Evolutionary conservation across 2,329 filamentous ascomycete genomes (phyloP), one percentile per base, ranked within the genome.

Genomic region (Sarocladium strictum): DNA sequence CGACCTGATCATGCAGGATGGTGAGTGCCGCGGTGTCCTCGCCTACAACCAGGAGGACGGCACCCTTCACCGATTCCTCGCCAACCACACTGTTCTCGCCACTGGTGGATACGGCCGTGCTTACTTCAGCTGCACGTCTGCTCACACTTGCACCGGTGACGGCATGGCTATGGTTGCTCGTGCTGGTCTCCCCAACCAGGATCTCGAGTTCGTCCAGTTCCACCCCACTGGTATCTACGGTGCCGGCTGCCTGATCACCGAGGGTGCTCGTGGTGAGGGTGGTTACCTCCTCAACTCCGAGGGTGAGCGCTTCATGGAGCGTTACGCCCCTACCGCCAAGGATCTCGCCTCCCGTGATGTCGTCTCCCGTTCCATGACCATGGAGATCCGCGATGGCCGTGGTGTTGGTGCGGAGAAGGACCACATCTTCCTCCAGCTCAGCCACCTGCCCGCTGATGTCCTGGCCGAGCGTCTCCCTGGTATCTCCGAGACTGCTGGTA

Each of bases 191-290:
- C 93, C 94, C 65, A 96, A 96, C 82, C 94, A 99, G 79, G 94
- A 99, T 86, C 83, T 97, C 60, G 94, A 99, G 73, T 99, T 99
- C 75, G 94, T 99, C 59, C 93, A 99, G 77, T 99, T 99, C 84
- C 93, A 99, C 74, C 93, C 93, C 55, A 97, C 93, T 62, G 93
- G 93, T 84, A 97, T 99, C 76, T 99, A 99, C 73, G 94, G 94
- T 67, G 94, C 93, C 66, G 93, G 93, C 62, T 96, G 93, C 76
- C 78, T 99, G 81, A 99, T 99, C 69, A 97, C 94, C 12, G 93
- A 99, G 77, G 93, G 93, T 65, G 90, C 93, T 64, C 90, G 94
- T 81, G 94, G 94, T 78, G 94, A 97, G 81, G 93, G 93, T 81
- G 93, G 93, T 67, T 97, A 97, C 73, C 84, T 99, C 53, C 83